phyloP scores from a whole-genome alignment of 345 rosid genomes.

The Raphanus raphanistrum region DNA sequence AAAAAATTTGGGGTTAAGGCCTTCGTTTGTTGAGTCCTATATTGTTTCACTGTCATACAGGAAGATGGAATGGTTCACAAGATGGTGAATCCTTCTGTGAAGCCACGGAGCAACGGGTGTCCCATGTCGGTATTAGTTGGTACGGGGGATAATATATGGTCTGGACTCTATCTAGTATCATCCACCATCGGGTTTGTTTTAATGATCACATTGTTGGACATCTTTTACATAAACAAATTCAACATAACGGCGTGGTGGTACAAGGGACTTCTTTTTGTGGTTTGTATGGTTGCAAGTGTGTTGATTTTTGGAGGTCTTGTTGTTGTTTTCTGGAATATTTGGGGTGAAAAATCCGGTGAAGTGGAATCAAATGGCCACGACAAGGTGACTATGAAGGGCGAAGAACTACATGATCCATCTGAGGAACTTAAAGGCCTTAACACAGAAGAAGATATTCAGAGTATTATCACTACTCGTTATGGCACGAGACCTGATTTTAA shows the following conservation, averaged over 20 bases:
- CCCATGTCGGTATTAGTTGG: constrained; percentile 79
- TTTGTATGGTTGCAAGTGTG: constrained; percentile 67
- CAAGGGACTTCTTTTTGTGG: constrained; percentile 66
- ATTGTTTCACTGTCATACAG: constrained; percentile 45
- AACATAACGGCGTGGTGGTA: constrained; percentile 73
- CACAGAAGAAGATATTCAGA: constrained; percentile 19
- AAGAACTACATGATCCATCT: constrained; percentile 9
- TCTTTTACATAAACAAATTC: constrained; percentile 60
- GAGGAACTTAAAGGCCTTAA: constrained; percentile 10
- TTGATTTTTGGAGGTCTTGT: constrained; percentile 68
- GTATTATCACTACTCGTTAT: constrained; percentile 44
- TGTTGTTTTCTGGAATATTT: constrained; percentile 66
- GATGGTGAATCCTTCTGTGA: constrained; percentile 32
- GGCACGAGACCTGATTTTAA: constrained; percentile 83
- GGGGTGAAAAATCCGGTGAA: constrained; percentile 45
- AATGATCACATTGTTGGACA: constrained; percentile 46
- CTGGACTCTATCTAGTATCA: constrained; percentile 60
- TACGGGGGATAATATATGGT: constrained; percentile 70
- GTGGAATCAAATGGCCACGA: constrained; percentile 20
- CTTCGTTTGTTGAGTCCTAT: background rate
- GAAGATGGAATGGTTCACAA: constrained; percentile 61
- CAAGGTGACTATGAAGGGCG: constrained; percentile 5
- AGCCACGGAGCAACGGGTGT: constrained; percentile 42
- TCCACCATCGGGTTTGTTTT: constrained; percentile 61
- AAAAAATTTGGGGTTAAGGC: background rate